Base-by-base conservation (phyloP, 148 eudicot genomes). In the Camellia lanceoleosa region DNA sequence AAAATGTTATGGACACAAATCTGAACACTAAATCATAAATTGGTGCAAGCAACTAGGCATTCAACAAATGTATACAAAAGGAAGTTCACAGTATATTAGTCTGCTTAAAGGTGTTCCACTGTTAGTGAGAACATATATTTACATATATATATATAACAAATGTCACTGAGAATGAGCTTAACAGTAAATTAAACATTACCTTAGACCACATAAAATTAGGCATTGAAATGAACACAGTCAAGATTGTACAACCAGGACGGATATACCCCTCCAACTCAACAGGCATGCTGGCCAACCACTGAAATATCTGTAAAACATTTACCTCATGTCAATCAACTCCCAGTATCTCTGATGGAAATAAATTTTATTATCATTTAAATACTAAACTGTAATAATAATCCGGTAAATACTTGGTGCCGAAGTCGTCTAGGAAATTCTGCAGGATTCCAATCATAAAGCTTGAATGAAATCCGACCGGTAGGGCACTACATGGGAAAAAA, bases 361-460 rank as follows among this genome's bases (percentile, higher is more conserved):
- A 54, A 38, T 74, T 4, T 73, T 42, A 46, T 64, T 81, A 73
- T 80, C 79, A 72, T 74, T 61, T 42, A 79, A 79, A 85, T 84
- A 84, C 83, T 88, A 91, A 91, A 88, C 94, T 87, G 90, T 64
- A 90, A 85, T 76, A 86, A 78, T 78, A 85, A 89, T 82, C 83
- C 79, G 84, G 76, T 82, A 86, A 82, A 80, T 95, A 95, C 99
- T 93, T 95, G 99, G 75, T 89, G 97, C 74, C 97, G 93, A 72
- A 95, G 96, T 76, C 97, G 91, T 79, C 99, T 89, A 20, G 99
- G 99, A 83, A 95, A 95, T 82, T 93, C 99, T 8, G 99, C 99
- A 54, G 99, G 99, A 80, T 95, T 95, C 99, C 99, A 95, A 76
- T 95, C 99, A 68, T 95, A 95, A 46, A 95, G 97, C 92, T 95